Base-by-base conservation (phyloP, 495 filamentous ascomycete species). In the Annulohypoxylon nitens region DNA sequence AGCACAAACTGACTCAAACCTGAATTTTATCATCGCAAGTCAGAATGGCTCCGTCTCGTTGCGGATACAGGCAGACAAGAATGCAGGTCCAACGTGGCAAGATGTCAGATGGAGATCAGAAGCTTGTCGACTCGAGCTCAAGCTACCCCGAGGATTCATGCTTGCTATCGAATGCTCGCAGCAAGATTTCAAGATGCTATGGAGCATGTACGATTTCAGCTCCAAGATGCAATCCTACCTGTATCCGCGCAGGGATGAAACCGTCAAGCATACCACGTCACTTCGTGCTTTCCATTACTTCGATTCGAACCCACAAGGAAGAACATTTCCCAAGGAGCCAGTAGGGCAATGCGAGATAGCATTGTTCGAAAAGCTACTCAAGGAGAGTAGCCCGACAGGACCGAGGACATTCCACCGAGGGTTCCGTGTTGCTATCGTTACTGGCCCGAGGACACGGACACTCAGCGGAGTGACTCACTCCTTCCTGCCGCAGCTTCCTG, bases 171-270 rank as follows among this genome's bases (percentile, higher is more conserved):
- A 89, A 63, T 93, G 92, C 81, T 83, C 83, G 11, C 92, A 94
- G 75, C 84, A 86, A 9, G 92, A 94, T 73, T 95, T 91, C 82
- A 89, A 88, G 66, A 89, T 85, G 23, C 78, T 97, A 12, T 93
- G 91, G 88, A 90, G 89, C 68, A 93, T 96, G 75, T 91, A 91
- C 66, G 92, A 96, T 59, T 93, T 95, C 70, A 92, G 91, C 23
- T 87, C 86, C 36, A 92, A 91, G 73, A 88, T 94, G 0, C 90
- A 93, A 71, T 83, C 85, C 11, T 91, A 85, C 62, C 83, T 95
- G n/a, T 87, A 88, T 12, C 87, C 87, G 0, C 84, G 88, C 23
- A 80, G 85, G 25, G 89, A 91, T 25, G 94, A 97, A 79, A 84
- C 81, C 7, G 64, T 90, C 41, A 84, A 91, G 0, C 92, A 90